Base-by-base conservation (phyloP, 169 alveolate species). In the Cryptosporidium viatorum region DNA sequence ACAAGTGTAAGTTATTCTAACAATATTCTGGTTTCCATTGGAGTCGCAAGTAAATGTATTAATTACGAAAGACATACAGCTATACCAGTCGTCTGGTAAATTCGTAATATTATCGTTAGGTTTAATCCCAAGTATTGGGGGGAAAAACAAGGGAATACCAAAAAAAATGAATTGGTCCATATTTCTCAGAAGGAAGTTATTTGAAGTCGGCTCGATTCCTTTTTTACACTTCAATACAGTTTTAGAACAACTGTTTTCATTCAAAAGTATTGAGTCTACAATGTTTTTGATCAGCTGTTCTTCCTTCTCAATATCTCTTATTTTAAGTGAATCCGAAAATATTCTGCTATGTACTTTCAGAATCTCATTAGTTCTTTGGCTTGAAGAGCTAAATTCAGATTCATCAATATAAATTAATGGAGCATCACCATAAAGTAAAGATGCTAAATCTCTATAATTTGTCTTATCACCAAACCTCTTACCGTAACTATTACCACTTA, bases 81-180 rank as follows among this genome's bases (percentile, higher is more conserved):
- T 80, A 45, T 62, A 80, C 89, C 89, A 80, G n/a, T 80, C 65
- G 31, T 62, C 68, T n/a, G 89, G 75, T 3, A 65, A 41, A 59
- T 37, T 33, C 26, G 75, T 80, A 39, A 62, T 37, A 62, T 80
- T 80, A 1, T 80, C 50, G 70, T 62, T 80, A 18, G 45, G 55
- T 4, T 48, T 4, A 80, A 65, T 62, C 29, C 89, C 73, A 18
- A 60, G 51, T 14, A 80, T 41, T n/a, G 80, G 80, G 5, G 68
- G 41, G 21, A 45, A 80, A 29, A 29, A 39, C 18, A 62, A 9
- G 14, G 89, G 89, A 21, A n/a, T 21, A 0, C 68, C 75, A 18
- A 80, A 29, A 65, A 80, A 80, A 6, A 41, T 62, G 48, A 80
- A 41, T 59, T 43, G 45, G 7, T 62, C 74, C 89, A 80, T 62